phyloP scores from a whole-genome alignment of 805 yeast genomes.

The Candida sanyiensis region DNA sequence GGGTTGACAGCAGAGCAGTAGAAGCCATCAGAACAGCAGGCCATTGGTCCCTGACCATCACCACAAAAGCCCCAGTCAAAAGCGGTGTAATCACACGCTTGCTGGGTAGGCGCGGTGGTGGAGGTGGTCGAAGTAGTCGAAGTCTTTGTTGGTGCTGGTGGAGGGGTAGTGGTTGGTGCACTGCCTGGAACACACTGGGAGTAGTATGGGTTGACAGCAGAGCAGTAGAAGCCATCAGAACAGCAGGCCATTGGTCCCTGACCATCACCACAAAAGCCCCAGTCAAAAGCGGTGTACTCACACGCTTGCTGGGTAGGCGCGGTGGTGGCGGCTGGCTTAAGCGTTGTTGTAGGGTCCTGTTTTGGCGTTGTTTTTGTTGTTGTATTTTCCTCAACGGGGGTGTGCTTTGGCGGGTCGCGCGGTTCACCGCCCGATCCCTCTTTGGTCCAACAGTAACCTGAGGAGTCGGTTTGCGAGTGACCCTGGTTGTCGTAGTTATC shows the following conservation, averaged over 20 bases:
- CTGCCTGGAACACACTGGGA: slow-evolving; percentile 12
- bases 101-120: slow-evolving; percentile 1
- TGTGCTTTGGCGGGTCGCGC: no score
- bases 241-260: slow-evolving; percentile 13
- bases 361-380: no score
- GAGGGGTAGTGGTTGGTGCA: background rate
- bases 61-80: slow-evolving; percentile 18
- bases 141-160: background rate
- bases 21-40: slow-evolving; percentile 13
- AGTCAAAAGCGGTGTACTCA: background rate
- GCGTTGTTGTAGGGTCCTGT: no score
- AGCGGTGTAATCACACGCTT: background rate
- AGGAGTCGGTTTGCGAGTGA: slow-evolving; percentile 18
- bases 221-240: slow-evolving; percentile 12
- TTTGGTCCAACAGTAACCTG: slow-evolving; percentile 18
- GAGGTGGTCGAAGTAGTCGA: background rate
- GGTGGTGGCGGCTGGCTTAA: slow-evolving; percentile 1
- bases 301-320: slow-evolving; percentile 2
- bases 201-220: slow-evolving; percentile 11
- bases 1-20: slow-evolving; percentile 11
- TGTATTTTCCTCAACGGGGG: no score
- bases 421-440: background rate
- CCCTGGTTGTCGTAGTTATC: slow-evolving; percentile 19
- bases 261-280: slow-evolving; percentile 20
- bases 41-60: slow-evolving; percentile 13